A percentile compares a stretch with the other conserved stretches of the same genome.
phyloP scores from a whole-genome alignment of 495 filamentous ascomycete species.

The Chaetomium tenue region DNA sequence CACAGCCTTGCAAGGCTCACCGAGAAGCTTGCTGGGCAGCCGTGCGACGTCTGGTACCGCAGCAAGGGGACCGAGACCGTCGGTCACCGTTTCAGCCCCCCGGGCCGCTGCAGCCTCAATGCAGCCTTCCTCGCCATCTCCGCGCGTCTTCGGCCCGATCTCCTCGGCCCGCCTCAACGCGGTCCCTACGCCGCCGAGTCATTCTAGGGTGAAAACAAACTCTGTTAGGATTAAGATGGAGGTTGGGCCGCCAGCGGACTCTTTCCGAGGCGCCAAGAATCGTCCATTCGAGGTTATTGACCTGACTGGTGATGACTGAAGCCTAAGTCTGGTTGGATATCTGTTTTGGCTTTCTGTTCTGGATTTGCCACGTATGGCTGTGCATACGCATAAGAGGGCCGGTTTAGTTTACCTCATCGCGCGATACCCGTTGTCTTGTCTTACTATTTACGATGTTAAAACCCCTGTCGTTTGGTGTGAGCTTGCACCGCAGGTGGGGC shows the following conservation, averaged over 20 bases:
- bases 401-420: not conserved
- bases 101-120: not conserved
- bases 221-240: slow-evolving; percentile 5
- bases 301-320: slow-evolving; percentile 22
- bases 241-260: not conserved
- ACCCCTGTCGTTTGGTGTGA: not conserved
- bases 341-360: not conserved
- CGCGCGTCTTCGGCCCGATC: not conserved
- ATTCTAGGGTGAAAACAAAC: slow-evolving; percentile 2
- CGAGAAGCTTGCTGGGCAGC: not conserved
- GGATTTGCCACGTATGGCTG: not conserved
- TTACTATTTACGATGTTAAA: not conserved
- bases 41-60: not conserved
- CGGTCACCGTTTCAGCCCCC: not conserved
- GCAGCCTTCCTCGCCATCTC: not conserved
- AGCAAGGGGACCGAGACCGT: not conserved
- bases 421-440: slow-evolving; percentile 4
- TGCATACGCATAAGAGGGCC: not conserved
- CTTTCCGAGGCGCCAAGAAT: slow-evolving; percentile 12
- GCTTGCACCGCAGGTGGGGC: slow-evolving; percentile 9
- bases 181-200: not conserved
- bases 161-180: slow-evolving; percentile 13
- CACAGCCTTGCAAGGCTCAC: not conserved
- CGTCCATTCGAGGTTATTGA: slow-evolving; percentile 20
- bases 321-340: not conserved